Evolutionary conservation across 2,329 filamentous ascomycete species (phyloP), one percentile per base, ranked within the genome.

Genomic region (Lizonia empirigonia): DNA sequence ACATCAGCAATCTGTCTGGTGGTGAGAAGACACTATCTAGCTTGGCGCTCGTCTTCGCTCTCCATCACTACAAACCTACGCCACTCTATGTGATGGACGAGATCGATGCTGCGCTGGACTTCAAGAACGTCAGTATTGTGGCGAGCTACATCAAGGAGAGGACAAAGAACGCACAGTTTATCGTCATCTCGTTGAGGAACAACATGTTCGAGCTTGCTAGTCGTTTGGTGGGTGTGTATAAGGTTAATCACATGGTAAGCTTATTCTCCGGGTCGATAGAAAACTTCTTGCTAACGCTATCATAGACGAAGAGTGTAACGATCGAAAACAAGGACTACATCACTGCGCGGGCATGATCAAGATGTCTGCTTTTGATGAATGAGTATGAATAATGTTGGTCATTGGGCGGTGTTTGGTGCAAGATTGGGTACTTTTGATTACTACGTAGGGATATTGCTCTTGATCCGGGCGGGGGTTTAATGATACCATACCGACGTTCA

Each of bases 141-240:
- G 94, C 94, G 51, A 94, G 91, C 66, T 99, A 99, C 74, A 99
- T 99, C 82, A 97, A 97, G 78, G 94, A 99, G 78, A 84, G 94
- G 46, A 99, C 94, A 54, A 97, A 97, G 82, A 99, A 99, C 76
- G 95, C 94, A 1, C 94, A 99, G 72, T 99, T 99, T 74, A 94
- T 99, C 64, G 94, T 99, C 69, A 99, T 99, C 70, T 97, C 91
- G 13, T 80, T 99, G 67, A 83, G 94, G 67, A 99, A 99, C 77
- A 99, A 99, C 80, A 99, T 99, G 94, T 99, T 99, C 75, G 94
- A 99, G 80, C 85, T 99, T 58, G 93, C 95, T n/a, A 86, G 91
- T 50, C 85, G 95, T 48, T 83, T 99, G 53, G 91, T 99, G 12
- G 95, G 95, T 62, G 94, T 99, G 48, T 99, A 99, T 81, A 99